Evolutionary conservation across 163 green algal genomes (phyloP).

Genomic region (Scenedesmus sp.): DNA sequence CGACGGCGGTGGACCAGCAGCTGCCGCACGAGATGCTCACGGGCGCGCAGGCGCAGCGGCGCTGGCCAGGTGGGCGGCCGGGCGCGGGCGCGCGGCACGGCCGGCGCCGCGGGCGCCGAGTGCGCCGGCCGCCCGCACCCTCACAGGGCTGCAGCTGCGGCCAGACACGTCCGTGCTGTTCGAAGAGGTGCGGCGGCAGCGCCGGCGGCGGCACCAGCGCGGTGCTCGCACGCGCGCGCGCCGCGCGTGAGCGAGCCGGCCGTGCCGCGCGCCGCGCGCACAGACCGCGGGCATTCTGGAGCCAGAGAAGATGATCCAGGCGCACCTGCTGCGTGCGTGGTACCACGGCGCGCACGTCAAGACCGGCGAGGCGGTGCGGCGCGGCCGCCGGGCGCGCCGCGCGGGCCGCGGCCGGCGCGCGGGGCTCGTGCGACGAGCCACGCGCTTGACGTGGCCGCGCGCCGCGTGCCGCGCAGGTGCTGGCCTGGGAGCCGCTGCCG

Average conservation of each 20-base stretch:
- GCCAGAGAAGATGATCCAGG: conserved; percentile 47
- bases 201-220: too few relatives aligned
- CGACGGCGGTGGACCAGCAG: conserved; percentile 14
- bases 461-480: conserved; percentile 6
- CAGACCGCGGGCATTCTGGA: conserved; percentile 35
- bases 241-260: too few relatives aligned
- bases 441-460: too few relatives aligned
- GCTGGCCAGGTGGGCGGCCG: conserved; percentile 26
- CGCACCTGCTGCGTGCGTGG: conserved; percentile 14
- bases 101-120: not conserved
- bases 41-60: not conserved
- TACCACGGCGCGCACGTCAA: conserved; percentile 32
- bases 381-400: too few relatives aligned
- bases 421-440: not conserved
- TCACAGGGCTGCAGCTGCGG: conserved; percentile 20
- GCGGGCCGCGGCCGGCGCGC: too few relatives aligned
- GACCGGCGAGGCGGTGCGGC: conserved; percentile 23
- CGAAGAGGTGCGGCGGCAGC: too few relatives aligned
- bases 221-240: too few relatives aligned
- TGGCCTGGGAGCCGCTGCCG: conserved; percentile 7
- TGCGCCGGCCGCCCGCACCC: not conserved
- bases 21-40: conserved; percentile 39
- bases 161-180: conserved; percentile 16
- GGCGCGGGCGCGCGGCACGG: not conserved
- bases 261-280: too few relatives aligned